phyloP scores from a whole-genome alignment of 768 basidiomycete genomes.

The Rhizopogon vinicolor region DNA sequence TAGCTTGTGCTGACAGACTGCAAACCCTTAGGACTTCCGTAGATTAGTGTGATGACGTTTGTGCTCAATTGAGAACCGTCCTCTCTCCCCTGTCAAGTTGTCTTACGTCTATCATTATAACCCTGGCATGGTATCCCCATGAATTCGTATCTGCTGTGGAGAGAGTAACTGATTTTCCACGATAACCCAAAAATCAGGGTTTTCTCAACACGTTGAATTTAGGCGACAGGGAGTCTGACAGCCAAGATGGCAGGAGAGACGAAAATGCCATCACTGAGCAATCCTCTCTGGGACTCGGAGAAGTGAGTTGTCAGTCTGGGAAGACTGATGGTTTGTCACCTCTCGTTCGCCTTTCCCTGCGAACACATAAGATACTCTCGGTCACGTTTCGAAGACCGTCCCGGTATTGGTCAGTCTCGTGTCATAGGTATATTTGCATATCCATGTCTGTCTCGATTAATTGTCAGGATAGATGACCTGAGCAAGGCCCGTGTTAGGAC shows the following conservation, averaged over 20 bases:
- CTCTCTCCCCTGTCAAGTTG: not conserved
- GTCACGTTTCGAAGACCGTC: too few relatives aligned
- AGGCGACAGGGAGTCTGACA: not conserved
- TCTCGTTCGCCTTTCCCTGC: too few relatives aligned
- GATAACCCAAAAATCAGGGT: too few relatives aligned
- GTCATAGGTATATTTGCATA: too few relatives aligned
- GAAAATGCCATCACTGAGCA: not conserved
- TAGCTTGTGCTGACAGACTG: not conserved
- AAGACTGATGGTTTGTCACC: not conserved
- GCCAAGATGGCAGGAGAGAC: too few relatives aligned
- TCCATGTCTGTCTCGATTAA: too few relatives aligned
- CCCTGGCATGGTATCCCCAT: not conserved
- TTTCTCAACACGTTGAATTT: not conserved
- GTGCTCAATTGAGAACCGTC: not conserved
- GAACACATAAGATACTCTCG: too few relatives aligned
- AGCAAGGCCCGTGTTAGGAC: too few relatives aligned
- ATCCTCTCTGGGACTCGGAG: not conserved
- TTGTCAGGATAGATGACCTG: too few relatives aligned
- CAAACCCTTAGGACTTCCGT: not conserved
- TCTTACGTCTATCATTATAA: too few relatives aligned
- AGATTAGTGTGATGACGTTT: not conserved
- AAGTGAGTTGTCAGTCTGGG: not conserved
- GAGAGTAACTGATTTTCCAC: not conserved
- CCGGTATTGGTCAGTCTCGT: too few relatives aligned
- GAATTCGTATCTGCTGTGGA: not conserved